Base-by-base conservation (phyloP, 1,284 basidiomycete genomes). In the Cutaneotrichosporon spelunceum region DNA sequence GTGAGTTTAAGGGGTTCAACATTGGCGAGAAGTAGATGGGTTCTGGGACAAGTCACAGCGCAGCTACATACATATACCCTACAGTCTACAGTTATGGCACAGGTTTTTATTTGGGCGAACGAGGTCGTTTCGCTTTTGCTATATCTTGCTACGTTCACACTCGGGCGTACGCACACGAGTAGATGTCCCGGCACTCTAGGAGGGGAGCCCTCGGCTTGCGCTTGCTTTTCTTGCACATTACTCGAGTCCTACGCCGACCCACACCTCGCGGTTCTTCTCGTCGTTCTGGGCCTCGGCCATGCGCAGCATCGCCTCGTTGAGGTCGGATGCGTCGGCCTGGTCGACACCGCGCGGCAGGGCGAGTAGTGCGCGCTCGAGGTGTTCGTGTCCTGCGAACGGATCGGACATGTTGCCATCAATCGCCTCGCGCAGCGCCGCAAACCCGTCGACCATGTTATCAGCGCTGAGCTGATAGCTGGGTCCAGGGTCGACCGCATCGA, bases 1-100 rank as follows among this genome's bases (percentile, higher is more conserved):
- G 81, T 66, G 83, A 84, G 60, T 94, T 95, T 55, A 71, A 73
- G 63, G 70, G 72, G 27, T 73, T 63, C 42, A 64, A 58, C 50
- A 74, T 73, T 57, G 70, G 70, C 19, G 54, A 56, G 42, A 56
- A 56, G 54, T 42, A 42, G 19, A 4, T 39, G 13, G 16, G 19
- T 19, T 6, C 1, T 16, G 13, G 39, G n/a, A 42, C 19, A n/a
- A 19, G 19, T 23, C 14, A 24, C 45, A 48, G 19, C 24, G 45
- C 45, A 26, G 24, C 23, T 48, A 48, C 45, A 48, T 48, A 48
- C 45, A 48, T 42, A 48, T 24, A 48, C 23, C 24, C 45, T 48
- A 48, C 23, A 48, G 19, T 48, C 23, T 42, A 42, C 39, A 42
- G 19, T 8, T n/a, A 42, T 42, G 39, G 14, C 39, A 42, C 39